These are phyloP conservation scores for Claviceps sp. DNA, from an alignment of 2,329 filamentous ascomycete species.

Conservation along the genomic window DNA sequence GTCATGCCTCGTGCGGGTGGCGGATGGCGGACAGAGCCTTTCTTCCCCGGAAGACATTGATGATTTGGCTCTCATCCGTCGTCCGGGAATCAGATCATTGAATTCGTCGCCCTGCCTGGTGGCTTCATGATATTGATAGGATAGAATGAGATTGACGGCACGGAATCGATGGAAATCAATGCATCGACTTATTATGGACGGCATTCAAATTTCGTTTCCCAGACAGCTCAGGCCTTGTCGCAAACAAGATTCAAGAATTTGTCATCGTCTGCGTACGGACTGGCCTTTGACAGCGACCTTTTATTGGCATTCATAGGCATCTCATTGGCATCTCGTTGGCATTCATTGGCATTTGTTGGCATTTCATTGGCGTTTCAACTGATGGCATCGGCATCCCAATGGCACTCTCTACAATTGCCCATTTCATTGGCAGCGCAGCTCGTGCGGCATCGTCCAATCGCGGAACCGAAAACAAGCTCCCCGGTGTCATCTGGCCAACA, in stretches of 20 bases:
- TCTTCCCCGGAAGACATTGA: conserved; percentile 2
- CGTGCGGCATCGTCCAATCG: not conserved
- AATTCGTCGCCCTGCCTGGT: not conserved
- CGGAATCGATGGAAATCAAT: not conserved
- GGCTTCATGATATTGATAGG: not conserved
- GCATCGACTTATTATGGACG: not conserved
- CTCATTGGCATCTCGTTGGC: too few relatives aligned
- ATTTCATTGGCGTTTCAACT: too few relatives aligned
- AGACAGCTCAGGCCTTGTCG: not conserved
- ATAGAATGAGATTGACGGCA: not conserved
- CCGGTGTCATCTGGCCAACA: conserved; percentile 2
- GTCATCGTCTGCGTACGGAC: not conserved
- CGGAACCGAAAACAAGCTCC: not conserved
- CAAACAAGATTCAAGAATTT: not conserved
- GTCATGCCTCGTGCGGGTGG: conserved; percentile 2
- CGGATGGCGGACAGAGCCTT: not conserved
- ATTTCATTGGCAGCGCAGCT: not conserved
- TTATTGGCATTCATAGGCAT: too few relatives aligned
- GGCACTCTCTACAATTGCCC: not conserved
- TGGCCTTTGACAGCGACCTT: too few relatives aligned
- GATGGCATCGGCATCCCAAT: not conserved
- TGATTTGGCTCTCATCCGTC: conserved; percentile 1
- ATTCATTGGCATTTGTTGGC: too few relatives aligned
- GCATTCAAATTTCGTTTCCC: not conserved
- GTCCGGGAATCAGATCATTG: conserved; percentile 2